Evolutionary conservation across 1,139 yeast genomes (phyloP), one percentile per base, ranked within the genome.

Genomic region (Zygosaccharomyces pseudobailii): DNA sequence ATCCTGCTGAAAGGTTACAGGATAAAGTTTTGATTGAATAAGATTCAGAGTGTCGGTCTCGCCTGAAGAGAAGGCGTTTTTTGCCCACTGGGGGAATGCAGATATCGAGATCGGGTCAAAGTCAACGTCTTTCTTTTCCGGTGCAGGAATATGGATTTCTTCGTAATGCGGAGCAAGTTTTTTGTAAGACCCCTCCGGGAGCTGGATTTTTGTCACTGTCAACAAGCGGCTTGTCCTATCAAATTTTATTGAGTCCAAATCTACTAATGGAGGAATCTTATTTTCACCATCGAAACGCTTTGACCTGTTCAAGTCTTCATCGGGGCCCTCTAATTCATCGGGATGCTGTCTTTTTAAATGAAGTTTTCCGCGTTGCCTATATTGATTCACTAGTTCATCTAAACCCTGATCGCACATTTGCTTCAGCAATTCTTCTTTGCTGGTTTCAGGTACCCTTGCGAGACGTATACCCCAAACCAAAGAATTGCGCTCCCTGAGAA

Each of bases 61-160:
- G 3, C 71, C 68, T 0, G 79, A 63, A 0, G 90, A 92, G 58
- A 94, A 94, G 0, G 86, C 94, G 1, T 72, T 67, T 52, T 76
- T 84, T 0, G 92, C 84, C 97, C 97, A 92, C 22, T 70, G 74
- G 0, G 98, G 98, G 34, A 94, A 66, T 2, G 74, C 76, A 1
- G 78, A 51, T 0, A 87, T 80, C 1, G 80, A 70, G 2, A 88
- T 80, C 9, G 87, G 66, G 6, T 72, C 82, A 34, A 72, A 71
- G n/a, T 71, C 71, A 31, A 63, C 59, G 4, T 65, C 70, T 1
- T 78, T 75, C 32, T 70, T 69, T 27, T 65, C 58, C 0, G 95
- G 92, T 0, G 94, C 82, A 0, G 98, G 98, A 3, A 94, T 80
- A 51, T 84, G 88, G 41, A 89, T 86, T 57, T 87, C 92, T 64